A percentile compares a stretch with the other conserved stretches of the same genome.
Conservation (phyloP, 768 basidiomycete species). For the Russula ochroleuca region DNA sequence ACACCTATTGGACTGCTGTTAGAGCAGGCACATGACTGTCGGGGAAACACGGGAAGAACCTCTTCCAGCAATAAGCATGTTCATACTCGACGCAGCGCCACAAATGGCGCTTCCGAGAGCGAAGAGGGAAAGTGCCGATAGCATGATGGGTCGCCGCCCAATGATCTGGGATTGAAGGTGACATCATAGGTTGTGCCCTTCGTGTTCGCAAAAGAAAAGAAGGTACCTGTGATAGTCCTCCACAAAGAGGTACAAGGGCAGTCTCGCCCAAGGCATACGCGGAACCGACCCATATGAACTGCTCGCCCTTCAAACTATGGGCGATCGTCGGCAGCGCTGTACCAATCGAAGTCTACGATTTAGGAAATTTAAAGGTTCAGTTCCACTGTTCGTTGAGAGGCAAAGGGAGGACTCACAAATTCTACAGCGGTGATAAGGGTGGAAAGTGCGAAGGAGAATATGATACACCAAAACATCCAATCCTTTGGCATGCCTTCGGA, state of each 20-base stretch:
- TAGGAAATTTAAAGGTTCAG: background rate
- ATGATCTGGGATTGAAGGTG: slow-evolving; percentile 26
- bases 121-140: slow-evolving; percentile 30
- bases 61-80: slow-evolving; percentile 36
- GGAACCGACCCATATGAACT: slow-evolving; percentile 30
- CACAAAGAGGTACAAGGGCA: slow-evolving; percentile 31
- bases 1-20: slow-evolving; percentile 18
- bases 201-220: slow-evolving; percentile 9
- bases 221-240: slow-evolving; percentile 28
- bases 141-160: slow-evolving; percentile 32
- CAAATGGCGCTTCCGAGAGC: slow-evolving; percentile 35
- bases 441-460: slow-evolving; percentile 21
- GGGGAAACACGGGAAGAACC: slow-evolving; percentile 1
- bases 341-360: slow-evolving; percentile 14
- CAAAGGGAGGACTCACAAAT: slow-evolving; percentile 6
- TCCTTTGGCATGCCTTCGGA: slow-evolving; percentile 19
- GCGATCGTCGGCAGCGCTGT: slow-evolving; percentile 35
- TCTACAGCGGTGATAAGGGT: slow-evolving; percentile 18
- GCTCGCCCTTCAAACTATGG: slow-evolving; percentile 28
- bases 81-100: slow-evolving; percentile 35
- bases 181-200: background rate
- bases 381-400: background rate
- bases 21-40: too few species aligned
- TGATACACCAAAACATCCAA: slow-evolving; percentile 27
- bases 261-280: slow-evolving; percentile 29